These are phyloP conservation scores for Solioccasus polychromus DNA, from an alignment of 768 basidiomycete genomes.

Conservation along the genomic window DNA sequence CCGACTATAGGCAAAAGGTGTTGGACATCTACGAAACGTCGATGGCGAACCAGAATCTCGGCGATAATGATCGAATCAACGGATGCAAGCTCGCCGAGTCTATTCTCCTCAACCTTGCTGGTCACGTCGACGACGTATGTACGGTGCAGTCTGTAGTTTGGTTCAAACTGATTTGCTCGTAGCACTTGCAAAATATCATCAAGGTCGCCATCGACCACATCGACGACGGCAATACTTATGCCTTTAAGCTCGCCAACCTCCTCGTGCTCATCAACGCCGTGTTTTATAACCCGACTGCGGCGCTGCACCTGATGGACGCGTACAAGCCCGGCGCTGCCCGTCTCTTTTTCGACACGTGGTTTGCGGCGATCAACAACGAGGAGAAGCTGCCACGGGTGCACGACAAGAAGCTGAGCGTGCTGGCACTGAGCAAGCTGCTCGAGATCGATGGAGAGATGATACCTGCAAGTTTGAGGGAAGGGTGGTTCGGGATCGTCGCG, in stretches of 20 bases:
- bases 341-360: constrained; percentile 85
- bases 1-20: constrained; percentile 76
- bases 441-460: constrained; percentile 60
- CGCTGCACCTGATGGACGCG: constrained; percentile 72
- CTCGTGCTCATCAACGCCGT: constrained; percentile 81
- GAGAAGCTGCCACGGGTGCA: constrained; percentile 77
- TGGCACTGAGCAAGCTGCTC: constrained; percentile 73
- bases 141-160: too few species aligned
- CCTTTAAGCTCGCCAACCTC: constrained; percentile 73
- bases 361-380: constrained; percentile 60
- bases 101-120: constrained; percentile 74
- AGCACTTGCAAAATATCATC: constrained; percentile 69
- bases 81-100: constrained; percentile 86
- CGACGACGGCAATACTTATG: constrained; percentile 58
- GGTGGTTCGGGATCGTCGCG: constrained; percentile 74
- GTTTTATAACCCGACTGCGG: constrained; percentile 77
- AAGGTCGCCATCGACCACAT: constrained; percentile 55
- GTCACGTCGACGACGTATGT: constrained; percentile 74
- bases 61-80: constrained; percentile 80
- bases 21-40: constrained; percentile 81
- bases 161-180: too few species aligned
- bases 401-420: constrained; percentile 81
- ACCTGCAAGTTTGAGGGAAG: constrained; percentile 59
- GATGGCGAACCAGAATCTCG: constrained; percentile 66
- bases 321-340: constrained; percentile 58